Evolutionary conservation across 306 rosid genomes (phyloP).

Genomic region (Cotoneaster glaucophyllus): DNA sequence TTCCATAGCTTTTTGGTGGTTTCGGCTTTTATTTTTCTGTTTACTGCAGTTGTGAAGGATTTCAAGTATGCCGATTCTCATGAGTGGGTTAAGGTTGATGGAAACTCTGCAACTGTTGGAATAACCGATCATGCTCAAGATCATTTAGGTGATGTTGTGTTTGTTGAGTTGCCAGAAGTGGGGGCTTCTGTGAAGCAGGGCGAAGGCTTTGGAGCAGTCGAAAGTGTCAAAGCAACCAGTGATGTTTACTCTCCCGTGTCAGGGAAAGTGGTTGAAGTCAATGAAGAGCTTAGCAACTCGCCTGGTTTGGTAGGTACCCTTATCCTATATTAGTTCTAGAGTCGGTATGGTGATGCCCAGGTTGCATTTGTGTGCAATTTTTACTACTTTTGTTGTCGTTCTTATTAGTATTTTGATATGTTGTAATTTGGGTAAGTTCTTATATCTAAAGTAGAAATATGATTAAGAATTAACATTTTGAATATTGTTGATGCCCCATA

Average conservation of each 20-base stretch:
- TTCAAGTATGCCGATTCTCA: constrained; percentile 72
- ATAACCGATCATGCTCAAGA: constrained; percentile 94
- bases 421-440: not conserved
- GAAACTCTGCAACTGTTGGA: constrained; percentile 68
- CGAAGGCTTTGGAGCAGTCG: constrained; percentile 77
- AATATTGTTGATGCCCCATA: not conserved
- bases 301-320: constrained; percentile 77
- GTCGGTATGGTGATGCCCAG: not conserved
- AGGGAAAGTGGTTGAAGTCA: constrained; percentile 68
- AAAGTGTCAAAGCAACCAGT: constrained; percentile 96
- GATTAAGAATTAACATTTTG: not conserved
- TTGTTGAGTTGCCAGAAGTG: constrained; percentile 80
- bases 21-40: not conserved
- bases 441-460: not conserved
- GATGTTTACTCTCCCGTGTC: constrained; percentile 87
- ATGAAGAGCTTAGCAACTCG: constrained; percentile 59
- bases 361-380: not conserved
- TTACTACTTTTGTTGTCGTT: not conserved
- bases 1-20: not conserved
- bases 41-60: constrained; percentile 67
- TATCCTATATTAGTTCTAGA: constrained; percentile 2
- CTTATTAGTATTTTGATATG: not conserved
- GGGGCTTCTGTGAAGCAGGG: constrained; percentile 62
- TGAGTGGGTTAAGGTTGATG: constrained; percentile 89
- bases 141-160: constrained; percentile 95